Percentiles rank a stretch among this genome's conserved stretches.
Evolutionary conservation across 2,329 filamentous ascomycete genomes (phyloP).

Genomic region (Exserohilum rostratum): DNA sequence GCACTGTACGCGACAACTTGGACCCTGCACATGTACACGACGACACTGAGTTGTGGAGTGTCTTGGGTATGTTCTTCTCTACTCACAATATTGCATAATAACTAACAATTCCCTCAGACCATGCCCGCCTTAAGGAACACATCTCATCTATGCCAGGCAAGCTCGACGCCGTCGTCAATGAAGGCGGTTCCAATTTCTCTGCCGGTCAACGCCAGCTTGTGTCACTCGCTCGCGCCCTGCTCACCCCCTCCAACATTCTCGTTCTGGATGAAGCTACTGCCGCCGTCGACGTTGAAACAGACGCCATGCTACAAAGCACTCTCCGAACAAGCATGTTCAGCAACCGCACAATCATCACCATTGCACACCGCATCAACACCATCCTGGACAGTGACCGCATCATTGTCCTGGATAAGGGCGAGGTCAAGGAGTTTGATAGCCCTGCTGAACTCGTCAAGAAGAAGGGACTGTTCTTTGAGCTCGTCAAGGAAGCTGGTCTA

Average conservation of each 20-base stretch:
- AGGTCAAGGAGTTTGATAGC: slow-evolving; percentile 90
- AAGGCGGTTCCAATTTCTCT: slow-evolving; percentile 96
- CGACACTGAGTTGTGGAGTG: slow-evolving; percentile 96
- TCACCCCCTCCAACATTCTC: slow-evolving; percentile 95
- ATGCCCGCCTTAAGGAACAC: slow-evolving; percentile 91
- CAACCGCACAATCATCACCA: slow-evolving; percentile 96
- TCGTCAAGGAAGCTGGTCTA: slow-evolving; percentile 90
- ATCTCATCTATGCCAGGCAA: slow-evolving; percentile 84
- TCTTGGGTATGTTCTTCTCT: slow-evolving; percentile 69
- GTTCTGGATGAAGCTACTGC: slow-evolving; percentile 95
- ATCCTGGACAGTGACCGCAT: slow-evolving; percentile 89
- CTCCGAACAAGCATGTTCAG: slow-evolving; percentile 73
- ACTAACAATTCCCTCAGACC: slow-evolving; percentile 64
- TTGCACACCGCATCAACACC: slow-evolving; percentile 97
- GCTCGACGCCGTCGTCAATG: slow-evolving; percentile 86
- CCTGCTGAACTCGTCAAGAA: slow-evolving; percentile 77
- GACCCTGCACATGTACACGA: slow-evolving; percentile 95
- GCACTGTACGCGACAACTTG: slow-evolving; percentile 90
- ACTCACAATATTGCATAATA: not conserved
- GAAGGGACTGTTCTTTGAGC: slow-evolving; percentile 81
- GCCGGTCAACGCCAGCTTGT: slow-evolving; percentile 94
- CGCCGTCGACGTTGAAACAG: slow-evolving; percentile 72
- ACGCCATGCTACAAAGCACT: slow-evolving; percentile 68
- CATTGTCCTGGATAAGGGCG: slow-evolving; percentile 88
- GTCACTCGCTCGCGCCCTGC: slow-evolving; percentile 87